A percentile compares a stretch with the other conserved stretches of the same genome.
Evolutionary conservation across 805 yeast species (phyloP).

Genomic region (Metschnikowia continentalis): DNA sequence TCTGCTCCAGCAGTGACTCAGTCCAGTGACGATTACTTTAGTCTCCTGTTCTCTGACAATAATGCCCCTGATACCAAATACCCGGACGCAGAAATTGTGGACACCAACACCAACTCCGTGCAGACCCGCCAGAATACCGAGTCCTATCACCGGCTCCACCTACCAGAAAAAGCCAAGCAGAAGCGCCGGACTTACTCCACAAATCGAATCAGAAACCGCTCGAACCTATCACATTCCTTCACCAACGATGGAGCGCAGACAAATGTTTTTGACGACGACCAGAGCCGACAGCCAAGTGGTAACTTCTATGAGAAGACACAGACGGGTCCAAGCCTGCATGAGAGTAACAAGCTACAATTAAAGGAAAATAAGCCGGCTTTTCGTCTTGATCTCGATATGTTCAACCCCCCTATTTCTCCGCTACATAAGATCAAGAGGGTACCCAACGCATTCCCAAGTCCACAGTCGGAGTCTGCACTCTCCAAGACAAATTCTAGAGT

Average conservation of each 20-base stretch:
- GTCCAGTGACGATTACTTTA: conserved; percentile 13
- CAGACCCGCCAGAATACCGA: conserved; percentile 2
- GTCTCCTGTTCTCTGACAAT: conserved; percentile 5
- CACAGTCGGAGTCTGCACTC: conserved; percentile 14
- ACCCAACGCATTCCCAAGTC: conserved; percentile 15
- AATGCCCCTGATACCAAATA: not conserved
- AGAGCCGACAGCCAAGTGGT: not conserved
- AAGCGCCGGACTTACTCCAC: conserved; percentile 5
- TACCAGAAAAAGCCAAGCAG: conserved; percentile 4
- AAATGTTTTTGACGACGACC: conserved; percentile 4
- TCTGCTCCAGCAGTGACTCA: conserved; percentile 15
- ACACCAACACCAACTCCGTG: not conserved
- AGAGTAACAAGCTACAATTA: not conserved
- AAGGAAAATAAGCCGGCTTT: conserved; percentile 23
- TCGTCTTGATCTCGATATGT: conserved; percentile 23
- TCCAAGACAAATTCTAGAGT: conserved; percentile 1
- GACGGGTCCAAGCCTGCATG: not conserved
- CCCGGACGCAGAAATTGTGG: not conserved
- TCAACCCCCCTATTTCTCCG: conserved; percentile 13
- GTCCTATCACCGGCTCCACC: conserved; percentile 1
- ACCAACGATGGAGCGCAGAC: not conserved
- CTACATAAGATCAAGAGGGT: conserved; percentile 9
- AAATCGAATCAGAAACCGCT: conserved; percentile 10
- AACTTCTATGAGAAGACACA: not conserved
- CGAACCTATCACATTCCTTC: conserved; percentile 10